Conservation (phyloP, 2,329 filamentous ascomycete species). For the Ceratocystiopsis minuta region DNA sequence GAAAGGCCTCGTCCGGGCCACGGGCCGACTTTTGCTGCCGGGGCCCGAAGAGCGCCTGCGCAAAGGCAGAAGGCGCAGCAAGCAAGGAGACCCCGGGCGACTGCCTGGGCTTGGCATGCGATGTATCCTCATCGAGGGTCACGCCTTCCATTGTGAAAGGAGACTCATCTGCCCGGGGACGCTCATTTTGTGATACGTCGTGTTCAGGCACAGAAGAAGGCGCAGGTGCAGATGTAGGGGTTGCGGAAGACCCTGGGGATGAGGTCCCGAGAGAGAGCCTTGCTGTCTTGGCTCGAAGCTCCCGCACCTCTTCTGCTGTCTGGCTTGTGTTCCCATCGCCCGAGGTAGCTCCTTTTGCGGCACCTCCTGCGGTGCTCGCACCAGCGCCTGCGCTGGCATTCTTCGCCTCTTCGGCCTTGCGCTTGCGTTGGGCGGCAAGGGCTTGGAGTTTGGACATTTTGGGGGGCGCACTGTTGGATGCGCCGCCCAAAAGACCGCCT, state of each 20-base stretch:
- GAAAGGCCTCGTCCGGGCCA: slow-evolving; percentile 11
- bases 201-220: too few species aligned
- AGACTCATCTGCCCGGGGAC: too few species aligned
- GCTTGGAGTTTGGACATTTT: slow-evolving; percentile 85
- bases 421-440: slow-evolving; percentile 69
- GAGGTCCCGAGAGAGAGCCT: slow-evolving; percentile 1
- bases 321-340: too few species aligned
- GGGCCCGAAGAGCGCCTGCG: slow-evolving; percentile 31
- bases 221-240: background rate
- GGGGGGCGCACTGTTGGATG: slow-evolving; percentile 28
- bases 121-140: too few species aligned
- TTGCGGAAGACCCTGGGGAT: too few species aligned
- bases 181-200: too few species aligned
- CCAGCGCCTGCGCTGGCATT: slow-evolving; percentile 14
- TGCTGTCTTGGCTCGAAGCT: slow-evolving; percentile 11
- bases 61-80: slow-evolving; percentile 36
- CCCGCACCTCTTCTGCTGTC: slow-evolving; percentile 7
- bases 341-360: too few species aligned
- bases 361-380: too few species aligned
- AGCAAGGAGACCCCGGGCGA: background rate
- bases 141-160: too few species aligned
- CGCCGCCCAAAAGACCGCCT: slow-evolving; percentile 63
- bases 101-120: too few species aligned
- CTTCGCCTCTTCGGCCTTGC: slow-evolving; percentile 52
- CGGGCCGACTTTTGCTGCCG: slow-evolving; percentile 10